phyloP scores from a whole-genome alignment of 225 moss, liverwort and hornwort genomes.

The Sphagnum tenellum region DNA sequence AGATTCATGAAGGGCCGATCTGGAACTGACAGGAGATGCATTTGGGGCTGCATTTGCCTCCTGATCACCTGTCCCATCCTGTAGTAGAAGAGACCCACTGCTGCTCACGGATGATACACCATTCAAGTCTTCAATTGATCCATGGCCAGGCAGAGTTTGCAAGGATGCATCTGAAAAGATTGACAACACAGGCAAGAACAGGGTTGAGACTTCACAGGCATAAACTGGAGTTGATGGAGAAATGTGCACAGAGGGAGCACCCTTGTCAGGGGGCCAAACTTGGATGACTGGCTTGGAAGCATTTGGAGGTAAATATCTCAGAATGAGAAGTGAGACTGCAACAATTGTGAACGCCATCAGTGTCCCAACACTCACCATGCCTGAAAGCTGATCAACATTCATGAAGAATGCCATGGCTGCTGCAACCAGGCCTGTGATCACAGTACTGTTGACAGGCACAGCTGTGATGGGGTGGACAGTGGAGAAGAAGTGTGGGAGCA shows the following conservation, averaged over 20 bases:
- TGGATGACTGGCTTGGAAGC: constrained; percentile 4
- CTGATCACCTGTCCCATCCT: constrained; percentile 21
- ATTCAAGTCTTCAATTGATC: constrained; percentile 16
- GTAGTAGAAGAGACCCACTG: constrained; percentile 13
- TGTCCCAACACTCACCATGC: constrained; percentile 96
- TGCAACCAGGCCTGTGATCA: constrained; percentile 50
- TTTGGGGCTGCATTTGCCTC: constrained; percentile 13
- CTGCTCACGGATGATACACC: constrained; percentile 47
- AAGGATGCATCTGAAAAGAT: constrained; percentile 82
- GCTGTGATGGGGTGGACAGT: constrained; percentile 46
- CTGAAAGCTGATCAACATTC: constrained; percentile 90
- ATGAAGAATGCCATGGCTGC: constrained; percentile 57
- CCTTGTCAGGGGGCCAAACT: constrained; percentile 15
- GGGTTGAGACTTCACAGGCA: constrained; percentile 20
- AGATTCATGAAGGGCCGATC: constrained; percentile 20
- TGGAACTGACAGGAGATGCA: constrained; percentile 13
- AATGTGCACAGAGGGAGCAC: constrained; percentile 21
- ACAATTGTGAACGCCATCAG: constrained; percentile 85
- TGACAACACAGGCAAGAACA: constrained; percentile 85
- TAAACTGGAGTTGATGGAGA: constrained; percentile 32
- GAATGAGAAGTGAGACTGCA: constrained; percentile 60
- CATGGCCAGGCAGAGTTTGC: constrained; percentile 49
- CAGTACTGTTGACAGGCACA: constrained; percentile 83
- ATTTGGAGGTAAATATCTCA: constrained; percentile 61
- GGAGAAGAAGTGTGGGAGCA: constrained; percentile 77